phyloP scores from a whole-genome alignment of 768 basidiomycete genomes.

The Mycena galericulata region DNA sequence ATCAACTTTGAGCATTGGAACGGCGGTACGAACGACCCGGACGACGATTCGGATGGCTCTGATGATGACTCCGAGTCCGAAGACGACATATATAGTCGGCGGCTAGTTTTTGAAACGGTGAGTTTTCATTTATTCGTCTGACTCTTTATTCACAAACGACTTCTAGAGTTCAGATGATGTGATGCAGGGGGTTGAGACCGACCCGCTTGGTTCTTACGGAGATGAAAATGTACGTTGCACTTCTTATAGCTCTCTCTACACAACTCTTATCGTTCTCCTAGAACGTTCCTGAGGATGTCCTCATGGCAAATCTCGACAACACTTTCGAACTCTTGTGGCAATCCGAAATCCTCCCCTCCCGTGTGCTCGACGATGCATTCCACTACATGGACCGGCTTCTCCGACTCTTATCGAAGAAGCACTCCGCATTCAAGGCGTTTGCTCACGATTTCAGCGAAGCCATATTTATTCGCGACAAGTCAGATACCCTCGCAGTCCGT shows the following conservation, averaged over 20 bases:
- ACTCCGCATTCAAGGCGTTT: slow-evolving; percentile 1
- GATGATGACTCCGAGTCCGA: background rate
- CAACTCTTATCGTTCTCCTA: background rate
- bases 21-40: background rate
- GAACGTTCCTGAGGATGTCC: background rate
- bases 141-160: background rate
- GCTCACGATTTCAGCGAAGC: slow-evolving; percentile 3
- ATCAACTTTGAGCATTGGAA: background rate
- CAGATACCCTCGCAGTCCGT: background rate
- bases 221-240: too few species aligned
- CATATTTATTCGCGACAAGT: slow-evolving; percentile 1
- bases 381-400: slow-evolving; percentile 8
- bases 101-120: background rate
- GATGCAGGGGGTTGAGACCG: background rate
- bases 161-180: background rate
- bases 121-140: background rate
- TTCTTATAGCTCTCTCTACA: background rate
- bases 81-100: background rate
- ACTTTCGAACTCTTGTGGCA: background rate
- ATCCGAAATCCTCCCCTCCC: background rate
- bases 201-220: too few species aligned
- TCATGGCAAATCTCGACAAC: background rate
- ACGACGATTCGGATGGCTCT: background rate
- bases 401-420: slow-evolving; percentile 4
- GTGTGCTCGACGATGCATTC: slow-evolving; percentile 11